Percentiles rank a stretch among this genome's conserved stretches.
phyloP scores from a whole-genome alignment of 805 yeast species.

The Suhomyces tanzawaensis region DNA sequence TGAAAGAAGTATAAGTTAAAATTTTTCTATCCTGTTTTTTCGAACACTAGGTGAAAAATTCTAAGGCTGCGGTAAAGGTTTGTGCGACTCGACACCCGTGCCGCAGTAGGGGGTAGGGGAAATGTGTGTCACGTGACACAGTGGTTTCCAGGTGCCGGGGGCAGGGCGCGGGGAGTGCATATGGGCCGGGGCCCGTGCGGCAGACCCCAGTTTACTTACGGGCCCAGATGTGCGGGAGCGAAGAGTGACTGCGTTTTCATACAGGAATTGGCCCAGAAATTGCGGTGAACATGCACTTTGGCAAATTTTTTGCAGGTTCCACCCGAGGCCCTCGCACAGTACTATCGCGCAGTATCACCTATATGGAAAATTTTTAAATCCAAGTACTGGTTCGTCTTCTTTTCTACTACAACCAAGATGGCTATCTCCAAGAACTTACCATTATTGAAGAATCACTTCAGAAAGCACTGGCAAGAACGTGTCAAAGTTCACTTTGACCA shows the following conservation, averaged over 20 bases:
- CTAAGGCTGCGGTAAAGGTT: slow-evolving; percentile 5
- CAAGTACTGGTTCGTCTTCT: slow-evolving; percentile 11
- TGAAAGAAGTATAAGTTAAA: slow-evolving; percentile 9
- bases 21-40: slow-evolving; percentile 10
- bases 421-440: slow-evolving; percentile 99
- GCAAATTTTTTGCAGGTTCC: slow-evolving; percentile 1
- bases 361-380: slow-evolving; percentile 5
- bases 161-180: not conserved
- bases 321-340: not conserved
- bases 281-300: slow-evolving; percentile 2
- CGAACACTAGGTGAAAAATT: slow-evolving; percentile 5
- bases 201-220: slow-evolving; percentile 5
- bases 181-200: not conserved
- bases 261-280: not conserved
- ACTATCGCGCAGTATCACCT: slow-evolving; percentile 5
- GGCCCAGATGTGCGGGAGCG: not conserved
- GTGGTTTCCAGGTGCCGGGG: too few species aligned
- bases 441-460: slow-evolving; percentile 98
- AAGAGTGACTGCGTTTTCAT: slow-evolving; percentile 10
- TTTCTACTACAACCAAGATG: slow-evolving; percentile 30
- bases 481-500: slow-evolving; percentile 99
- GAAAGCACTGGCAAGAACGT: slow-evolving; percentile 99
- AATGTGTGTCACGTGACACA: not conserved
- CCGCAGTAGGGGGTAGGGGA: slow-evolving; percentile 1
- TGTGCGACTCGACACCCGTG: not conserved